Evolutionary conservation across 805 yeast species (phyloP), one percentile per base, ranked within the genome.

Genomic region (Candida awuae): DNA sequence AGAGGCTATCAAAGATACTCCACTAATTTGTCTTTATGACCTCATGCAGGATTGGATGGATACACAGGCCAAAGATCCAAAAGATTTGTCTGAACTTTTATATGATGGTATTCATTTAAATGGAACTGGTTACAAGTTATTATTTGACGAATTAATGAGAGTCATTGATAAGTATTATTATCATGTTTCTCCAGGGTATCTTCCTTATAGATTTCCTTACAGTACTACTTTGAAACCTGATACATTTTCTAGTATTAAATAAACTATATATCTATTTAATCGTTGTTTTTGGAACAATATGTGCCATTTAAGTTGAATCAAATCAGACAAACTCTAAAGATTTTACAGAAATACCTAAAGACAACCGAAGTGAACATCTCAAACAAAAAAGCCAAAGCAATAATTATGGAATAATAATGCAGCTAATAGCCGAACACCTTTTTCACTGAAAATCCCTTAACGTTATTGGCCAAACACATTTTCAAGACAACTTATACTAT

Each of bases 21-120:
- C 39, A 3, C 9, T 29, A 17, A 16, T 29, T 13, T 29, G 32
- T n/a, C 20, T 29, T 10, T 29, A 12, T 10, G 32, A 29, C 17
- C 13, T 29, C 5, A 29, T 29, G 32, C 6, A 7, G 10, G 32
- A 29, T 16, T 29, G 32, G 32, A 29, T 16, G 32, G 15, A 29
- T 15, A 29, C 13, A 12, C 13, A 29, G 18, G 32, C 32, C 15
- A 29, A 6, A 13, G 12, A 15, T 8, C 32, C 18, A 5, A 5
- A 29, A 5, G 32, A 56, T 33, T 22, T 41, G 6, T 39, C 47
- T 10, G 56, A 56, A 12, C 46, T 58, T 32, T 49, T 66, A 12
- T 16, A 35, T 6, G 75, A 71, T 49, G 75, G 75, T 2, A 49
- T 70, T 29, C 75, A 71, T 50, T 69, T 52, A 43, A 52, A 59